Evolutionary conservation across 495 filamentous ascomycete species (phyloP).

Genomic region (Aspergillus incahuasiensis): DNA sequence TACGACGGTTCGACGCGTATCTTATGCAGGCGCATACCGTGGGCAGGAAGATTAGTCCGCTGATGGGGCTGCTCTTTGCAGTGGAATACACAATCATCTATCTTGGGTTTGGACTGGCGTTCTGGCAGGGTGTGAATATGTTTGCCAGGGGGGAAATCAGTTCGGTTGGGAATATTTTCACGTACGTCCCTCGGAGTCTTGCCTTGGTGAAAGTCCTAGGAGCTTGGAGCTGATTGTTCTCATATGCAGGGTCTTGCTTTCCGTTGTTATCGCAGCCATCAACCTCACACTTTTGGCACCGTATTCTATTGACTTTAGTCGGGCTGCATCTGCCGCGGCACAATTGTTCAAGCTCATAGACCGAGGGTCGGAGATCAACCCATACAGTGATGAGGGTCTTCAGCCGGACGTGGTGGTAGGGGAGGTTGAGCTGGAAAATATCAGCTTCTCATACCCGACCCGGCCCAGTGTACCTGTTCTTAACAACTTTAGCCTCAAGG

Average conservation of each 20-base stretch:
- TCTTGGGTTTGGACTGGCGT: conserved; percentile 83
- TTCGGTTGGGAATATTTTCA: conserved; percentile 52
- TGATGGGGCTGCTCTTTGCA: conserved; percentile 70
- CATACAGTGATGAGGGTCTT: conserved; percentile 7
- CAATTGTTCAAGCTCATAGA: conserved; percentile 37
- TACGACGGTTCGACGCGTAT: conserved; percentile 73
- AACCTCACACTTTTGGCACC: conserved; percentile 25
- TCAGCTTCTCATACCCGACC: not conserved
- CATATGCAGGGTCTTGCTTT: conserved; percentile 49
- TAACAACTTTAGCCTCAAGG: conserved; percentile 35
- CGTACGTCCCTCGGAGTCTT: conserved; percentile 23
- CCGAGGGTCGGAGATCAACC: conserved; percentile 27
- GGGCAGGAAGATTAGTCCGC: conserved; percentile 68
- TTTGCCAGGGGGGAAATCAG: conserved; percentile 59
- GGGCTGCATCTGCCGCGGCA: conserved; percentile 30
- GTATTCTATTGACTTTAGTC: conserved; percentile 26
- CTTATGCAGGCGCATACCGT: conserved; percentile 66
- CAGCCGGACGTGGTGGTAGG: not conserved
- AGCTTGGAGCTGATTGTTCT: too few species aligned
- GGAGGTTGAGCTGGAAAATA: conserved; percentile 2
- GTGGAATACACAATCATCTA: conserved; percentile 79
- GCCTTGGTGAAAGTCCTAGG: too few species aligned
- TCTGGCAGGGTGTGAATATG: conserved; percentile 89
- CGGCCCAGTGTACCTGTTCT: not conserved
- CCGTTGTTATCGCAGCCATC: conserved; percentile 43